A percentile compares a stretch with the other conserved stretches of the same genome.
phyloP scores from a whole-genome alignment of 2,329 filamentous ascomycete genomes.

The Sporothrix inflata region DNA sequence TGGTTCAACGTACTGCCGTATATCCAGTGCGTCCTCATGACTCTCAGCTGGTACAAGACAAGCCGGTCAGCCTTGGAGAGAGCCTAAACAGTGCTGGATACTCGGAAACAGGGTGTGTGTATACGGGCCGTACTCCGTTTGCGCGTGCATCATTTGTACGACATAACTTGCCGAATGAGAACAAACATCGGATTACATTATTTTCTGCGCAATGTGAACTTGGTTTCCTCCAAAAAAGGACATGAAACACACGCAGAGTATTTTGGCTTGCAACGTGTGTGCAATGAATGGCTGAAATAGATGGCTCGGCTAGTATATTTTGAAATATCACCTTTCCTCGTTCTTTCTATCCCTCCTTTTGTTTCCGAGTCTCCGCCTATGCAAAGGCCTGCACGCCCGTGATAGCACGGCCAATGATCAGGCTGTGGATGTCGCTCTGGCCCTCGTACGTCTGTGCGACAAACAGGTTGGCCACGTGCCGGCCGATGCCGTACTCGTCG shows the following conservation, averaged over 20 bases:
- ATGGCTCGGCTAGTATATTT: neutral
- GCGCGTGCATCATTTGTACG: neutral
- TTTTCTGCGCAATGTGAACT: neutral
- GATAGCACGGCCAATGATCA: constrained; percentile 70
- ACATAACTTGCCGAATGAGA: neutral
- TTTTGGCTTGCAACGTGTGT: neutral
- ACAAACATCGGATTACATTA: neutral
- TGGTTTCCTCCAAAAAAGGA: neutral
- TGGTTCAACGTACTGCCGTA: neutral
- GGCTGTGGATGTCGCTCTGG: constrained; percentile 92
- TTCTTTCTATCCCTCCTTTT: constrained; percentile 1
- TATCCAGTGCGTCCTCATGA: neutral
- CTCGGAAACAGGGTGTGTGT: constrained; percentile 1
- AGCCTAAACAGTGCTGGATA: neutral
- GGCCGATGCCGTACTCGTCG: constrained; percentile 93
- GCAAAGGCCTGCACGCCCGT: constrained; percentile 72
- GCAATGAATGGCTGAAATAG: neutral
- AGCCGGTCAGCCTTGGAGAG: constrained; percentile 2
- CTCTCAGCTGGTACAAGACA: neutral
- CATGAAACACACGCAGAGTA: neutral
- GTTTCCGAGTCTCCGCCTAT: constrained; percentile 41
- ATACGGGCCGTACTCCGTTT: neutral
- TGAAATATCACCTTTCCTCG: neutral
- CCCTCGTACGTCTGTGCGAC: constrained; percentile 98
- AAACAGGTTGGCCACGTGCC: constrained; percentile 94